phyloP scores from a whole-genome alignment of 2,329 filamentous ascomycete genomes.

The Alternaria metachromatica region DNA sequence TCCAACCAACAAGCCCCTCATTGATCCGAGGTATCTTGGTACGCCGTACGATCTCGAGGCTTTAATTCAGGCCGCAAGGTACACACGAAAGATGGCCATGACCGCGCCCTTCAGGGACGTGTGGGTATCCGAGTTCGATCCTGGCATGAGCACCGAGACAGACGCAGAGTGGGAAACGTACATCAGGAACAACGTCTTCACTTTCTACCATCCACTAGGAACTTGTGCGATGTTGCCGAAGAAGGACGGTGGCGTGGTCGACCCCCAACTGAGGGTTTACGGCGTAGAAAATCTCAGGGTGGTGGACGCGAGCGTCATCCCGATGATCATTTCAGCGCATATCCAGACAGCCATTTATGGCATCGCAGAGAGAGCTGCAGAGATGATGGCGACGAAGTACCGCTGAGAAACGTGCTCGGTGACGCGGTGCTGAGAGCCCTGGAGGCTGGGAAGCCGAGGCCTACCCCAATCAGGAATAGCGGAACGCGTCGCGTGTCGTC shows the following conservation, averaged over 20 bases:
- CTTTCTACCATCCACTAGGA: constrained; percentile 40
- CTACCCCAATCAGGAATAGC: neutral
- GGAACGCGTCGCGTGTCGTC: neutral
- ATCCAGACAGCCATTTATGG: constrained; percentile 35
- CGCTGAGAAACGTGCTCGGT: neutral
- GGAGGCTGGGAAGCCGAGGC: neutral
- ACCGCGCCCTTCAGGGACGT: constrained; percentile 32
- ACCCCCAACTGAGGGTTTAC: constrained; percentile 25
- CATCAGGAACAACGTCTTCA: constrained; percentile 16
- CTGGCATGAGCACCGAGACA: constrained; percentile 24
- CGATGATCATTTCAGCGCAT: constrained; percentile 25
- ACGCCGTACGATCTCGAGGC: constrained; percentile 27
- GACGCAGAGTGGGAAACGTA: constrained; percentile 30
- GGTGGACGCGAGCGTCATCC: constrained; percentile 29
- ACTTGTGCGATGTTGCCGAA: constrained; percentile 40
- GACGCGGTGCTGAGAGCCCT: neutral
- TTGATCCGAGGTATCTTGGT: constrained; percentile 31
- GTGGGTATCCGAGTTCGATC: constrained; percentile 35
- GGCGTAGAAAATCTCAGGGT: constrained; percentile 19
- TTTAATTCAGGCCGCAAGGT: constrained; percentile 14
- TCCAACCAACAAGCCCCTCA: constrained; percentile 17
- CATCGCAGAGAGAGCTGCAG: constrained; percentile 33
- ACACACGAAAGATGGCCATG: constrained; percentile 33
- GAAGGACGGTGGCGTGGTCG: constrained; percentile 26
- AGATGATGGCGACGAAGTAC: constrained; percentile 20